Conservation (phyloP, 2,329 filamentous ascomycete genomes). For the Penicillium digitatum region DNA sequence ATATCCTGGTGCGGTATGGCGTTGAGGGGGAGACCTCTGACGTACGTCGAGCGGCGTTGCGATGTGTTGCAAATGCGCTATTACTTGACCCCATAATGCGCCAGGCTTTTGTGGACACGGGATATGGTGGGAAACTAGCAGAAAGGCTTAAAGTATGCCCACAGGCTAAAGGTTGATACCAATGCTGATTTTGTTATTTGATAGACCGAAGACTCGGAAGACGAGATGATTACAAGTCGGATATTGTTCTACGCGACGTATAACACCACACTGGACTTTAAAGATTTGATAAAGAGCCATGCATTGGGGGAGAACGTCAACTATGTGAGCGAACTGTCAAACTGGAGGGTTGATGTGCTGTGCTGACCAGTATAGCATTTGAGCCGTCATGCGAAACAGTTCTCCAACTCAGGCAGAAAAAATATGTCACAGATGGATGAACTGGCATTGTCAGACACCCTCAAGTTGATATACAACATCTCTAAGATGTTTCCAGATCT, state of each 20-base stretch:
- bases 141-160: conserved; percentile 58
- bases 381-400: conserved; percentile 61
- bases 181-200: background rate
- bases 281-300: conserved; percentile 61
- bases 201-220: conserved; percentile 66
- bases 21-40: conserved; percentile 62
- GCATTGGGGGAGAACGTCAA: conserved; percentile 65
- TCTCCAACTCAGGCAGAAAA: conserved; percentile 41
- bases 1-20: conserved; percentile 66
- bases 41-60: conserved; percentile 69
- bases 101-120: conserved; percentile 69
- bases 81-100: conserved; percentile 65
- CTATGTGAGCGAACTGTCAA: conserved; percentile 35
- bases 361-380: conserved; percentile 53
- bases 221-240: conserved; percentile 80
- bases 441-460: conserved; percentile 75
- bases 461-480: conserved; percentile 87
- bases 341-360: background rate
- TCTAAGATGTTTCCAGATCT: conserved; percentile 68
- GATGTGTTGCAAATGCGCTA: conserved; percentile 81
- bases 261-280: conserved; percentile 64
- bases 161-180: background rate
- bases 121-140: conserved; percentile 64
- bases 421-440: conserved; percentile 55
- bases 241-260: conserved; percentile 80